phyloP scores from a whole-genome alignment of 441 rosid species.

The Heliophila coronopifolia region DNA sequence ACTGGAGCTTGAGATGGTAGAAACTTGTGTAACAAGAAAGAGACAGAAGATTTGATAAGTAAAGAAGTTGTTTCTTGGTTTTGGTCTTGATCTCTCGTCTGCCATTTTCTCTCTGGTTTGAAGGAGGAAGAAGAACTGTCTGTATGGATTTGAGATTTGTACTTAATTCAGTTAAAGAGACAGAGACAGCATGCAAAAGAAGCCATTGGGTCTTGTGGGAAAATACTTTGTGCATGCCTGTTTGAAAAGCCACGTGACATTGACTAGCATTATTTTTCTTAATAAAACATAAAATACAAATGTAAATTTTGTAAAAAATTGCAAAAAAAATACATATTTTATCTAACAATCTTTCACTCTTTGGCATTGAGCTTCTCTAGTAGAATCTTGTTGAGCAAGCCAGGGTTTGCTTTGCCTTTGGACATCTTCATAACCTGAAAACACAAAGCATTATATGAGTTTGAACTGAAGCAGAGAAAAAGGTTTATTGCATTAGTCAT shows the following conservation, averaged over 20 bases:
- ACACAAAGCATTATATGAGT: conserved; percentile 7
- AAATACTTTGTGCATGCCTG: conserved; percentile 32
- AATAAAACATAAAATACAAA: too few relatives aligned
- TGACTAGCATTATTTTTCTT: neutral
- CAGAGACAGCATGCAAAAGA: conserved; percentile 23
- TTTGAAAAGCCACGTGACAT: conserved; percentile 22
- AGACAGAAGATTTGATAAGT: conserved; percentile 23
- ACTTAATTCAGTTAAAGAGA: conserved; percentile 34
- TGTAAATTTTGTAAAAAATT: too few relatives aligned
- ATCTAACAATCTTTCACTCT: conserved; percentile 32
- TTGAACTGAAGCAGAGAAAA: neutral
- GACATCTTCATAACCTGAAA: conserved; percentile 85
- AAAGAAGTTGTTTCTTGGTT: neutral
- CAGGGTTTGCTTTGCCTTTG: conserved; percentile 85
- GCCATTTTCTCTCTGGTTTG: conserved; percentile 10
- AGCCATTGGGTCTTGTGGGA: conserved; percentile 14
- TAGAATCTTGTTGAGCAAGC: conserved; percentile 73
- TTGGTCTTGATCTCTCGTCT: conserved; percentile 7
- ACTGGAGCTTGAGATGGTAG: conserved; percentile 23
- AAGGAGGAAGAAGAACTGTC: conserved; percentile 2
- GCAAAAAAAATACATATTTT: too few relatives aligned
- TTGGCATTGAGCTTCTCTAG: conserved; percentile 56
- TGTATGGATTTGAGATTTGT: conserved; percentile 29
- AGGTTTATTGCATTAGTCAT: neutral
- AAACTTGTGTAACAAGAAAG: conserved; percentile 24